These are phyloP conservation scores for Rutstroemia sp. DNA, from an alignment of 2,329 filamentous ascomycete genomes.

Conservation along the genomic window DNA sequence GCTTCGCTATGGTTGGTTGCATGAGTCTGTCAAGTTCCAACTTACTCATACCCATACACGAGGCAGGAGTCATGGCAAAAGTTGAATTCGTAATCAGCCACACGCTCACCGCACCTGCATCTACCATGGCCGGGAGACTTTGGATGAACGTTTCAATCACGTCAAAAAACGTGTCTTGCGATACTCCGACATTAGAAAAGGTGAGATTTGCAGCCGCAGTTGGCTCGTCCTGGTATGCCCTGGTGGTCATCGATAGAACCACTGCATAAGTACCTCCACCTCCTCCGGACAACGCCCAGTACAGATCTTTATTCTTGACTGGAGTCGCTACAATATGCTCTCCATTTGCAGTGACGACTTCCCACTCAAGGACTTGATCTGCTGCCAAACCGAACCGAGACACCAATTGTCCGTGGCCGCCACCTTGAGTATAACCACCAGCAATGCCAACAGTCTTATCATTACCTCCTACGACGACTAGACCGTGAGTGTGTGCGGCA, in stretches of 20 bases:
- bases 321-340: slow-evolving; percentile 42
- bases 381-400: slow-evolving; percentile 48
- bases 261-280: slow-evolving; percentile 50
- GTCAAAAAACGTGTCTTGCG: slow-evolving; percentile 39
- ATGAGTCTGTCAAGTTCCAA: not conserved
- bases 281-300: slow-evolving; percentile 54
- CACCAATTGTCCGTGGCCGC: slow-evolving; percentile 48
- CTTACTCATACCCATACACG: not conserved
- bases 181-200: slow-evolving; percentile 32
- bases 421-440: slow-evolving; percentile 49
- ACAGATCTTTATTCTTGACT: slow-evolving; percentile 46
- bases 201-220: slow-evolving; percentile 38
- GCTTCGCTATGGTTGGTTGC: not conserved
- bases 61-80: not conserved
- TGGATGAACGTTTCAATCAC: slow-evolving; percentile 39
- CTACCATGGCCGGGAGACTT: slow-evolving; percentile 39
- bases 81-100: not conserved
- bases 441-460: slow-evolving; percentile 36
- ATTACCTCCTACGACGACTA: slow-evolving; percentile 42
- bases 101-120: slow-evolving; percentile 34
- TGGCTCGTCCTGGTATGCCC: slow-evolving; percentile 38
- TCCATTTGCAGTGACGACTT: slow-evolving; percentile 45
- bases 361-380: slow-evolving; percentile 50
- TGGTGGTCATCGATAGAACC: slow-evolving; percentile 40
- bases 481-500: slow-evolving; percentile 35